Evolutionary conservation across 306 rosid species (phyloP), one percentile per base, ranked within the genome.

Genomic region (Fagus crenata): DNA sequence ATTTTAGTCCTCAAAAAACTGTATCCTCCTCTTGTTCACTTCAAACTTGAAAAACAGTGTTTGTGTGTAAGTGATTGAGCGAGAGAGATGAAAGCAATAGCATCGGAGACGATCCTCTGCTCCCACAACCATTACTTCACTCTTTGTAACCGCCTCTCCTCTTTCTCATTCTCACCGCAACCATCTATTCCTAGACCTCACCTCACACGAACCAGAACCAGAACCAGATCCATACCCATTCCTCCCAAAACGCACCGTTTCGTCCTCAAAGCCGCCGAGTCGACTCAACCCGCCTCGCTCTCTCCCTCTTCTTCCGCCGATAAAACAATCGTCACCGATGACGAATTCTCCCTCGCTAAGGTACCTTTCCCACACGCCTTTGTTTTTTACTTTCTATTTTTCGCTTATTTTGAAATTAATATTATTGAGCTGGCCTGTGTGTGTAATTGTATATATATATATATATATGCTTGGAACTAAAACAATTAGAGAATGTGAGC

Each of bases 281-380:
- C 97, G 7, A 84, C 92, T 5, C 90, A 81, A 79, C 74, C 95
- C 7, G 49, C 93, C 69, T 72, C 94, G 2, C 76, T 86, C 41
- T 53, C 87, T 3, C 33, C 87, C 74, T 18, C 83, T 40, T 56
- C 31, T 36, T 71, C 55, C 54, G 56, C 84, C 28, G 85, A 12
- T 63, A 83, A 79, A 54, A 72, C 89, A 17, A 61, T 89, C 6
- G 86, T 85, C 39, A 7, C 90, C 14, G 96, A 96, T 33, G 93
- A 89, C 9, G 90, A 81, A 22, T 89, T 96, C 83, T 82, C 97
- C 46, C 76, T 89, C 42, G 85, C 98, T 49, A 92, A 96, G 88
- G 99, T 87, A 35, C 56, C 37, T 46, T 46, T 46, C 51, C 51
- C 51, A 9, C 51, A 12, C 11, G 51, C 14, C 4, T 8, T 46